phyloP scores from a whole-genome alignment of 768 basidiomycete genomes.

The Trametes villosa region DNA sequence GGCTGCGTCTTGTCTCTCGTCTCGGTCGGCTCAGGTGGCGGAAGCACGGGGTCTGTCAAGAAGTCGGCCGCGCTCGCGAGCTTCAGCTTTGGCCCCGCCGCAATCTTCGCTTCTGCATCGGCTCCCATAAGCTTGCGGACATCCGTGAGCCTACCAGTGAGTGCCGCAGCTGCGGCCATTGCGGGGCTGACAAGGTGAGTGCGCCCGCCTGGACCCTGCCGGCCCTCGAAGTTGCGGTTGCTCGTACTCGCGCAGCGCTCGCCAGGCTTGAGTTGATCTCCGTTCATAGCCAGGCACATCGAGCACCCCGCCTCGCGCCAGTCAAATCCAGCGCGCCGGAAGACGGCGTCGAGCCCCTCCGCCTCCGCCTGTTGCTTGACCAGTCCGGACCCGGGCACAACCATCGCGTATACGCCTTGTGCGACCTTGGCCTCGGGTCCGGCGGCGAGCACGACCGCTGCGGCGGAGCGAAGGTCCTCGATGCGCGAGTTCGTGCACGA shows the following conservation, averaged over 20 bases:
- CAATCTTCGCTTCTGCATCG: slow-evolving; percentile 33
- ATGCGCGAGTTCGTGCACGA: slow-evolving; percentile 73
- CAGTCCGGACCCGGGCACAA: slow-evolving; percentile 69
- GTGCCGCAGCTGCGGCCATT: slow-evolving; percentile 69
- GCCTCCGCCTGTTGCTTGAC: slow-evolving; percentile 69
- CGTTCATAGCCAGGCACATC: slow-evolving; percentile 76
- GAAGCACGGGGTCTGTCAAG: slow-evolving; percentile 62
- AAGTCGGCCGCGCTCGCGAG: slow-evolving; percentile 74
- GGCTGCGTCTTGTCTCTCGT: slow-evolving; percentile 7
- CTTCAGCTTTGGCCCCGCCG: slow-evolving; percentile 60
- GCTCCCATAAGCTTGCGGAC: slow-evolving; percentile 55
- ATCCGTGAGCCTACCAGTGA: slow-evolving; percentile 61
- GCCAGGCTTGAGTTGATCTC: slow-evolving; percentile 64
- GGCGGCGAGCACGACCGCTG: slow-evolving; percentile 55
- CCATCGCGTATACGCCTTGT: slow-evolving; percentile 59
- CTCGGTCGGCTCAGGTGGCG: slow-evolving; percentile 42
- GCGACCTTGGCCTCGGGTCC: slow-evolving; percentile 57
- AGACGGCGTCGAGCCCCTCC: slow-evolving; percentile 64
- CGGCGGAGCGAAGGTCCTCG: slow-evolving; percentile 66
- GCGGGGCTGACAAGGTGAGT: slow-evolving; percentile 69
- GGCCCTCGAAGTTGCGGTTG: slow-evolving; percentile 70
- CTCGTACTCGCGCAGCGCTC: slow-evolving; percentile 65
- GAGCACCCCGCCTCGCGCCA: slow-evolving; percentile 75
- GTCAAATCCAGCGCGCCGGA: slow-evolving; percentile 68
- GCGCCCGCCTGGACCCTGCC: slow-evolving; percentile 63